A percentile compares a stretch with the other conserved stretches of the same genome.
phyloP scores from a whole-genome alignment of 176 grass and related monocot genomes.

The Thalia dealbata region DNA sequence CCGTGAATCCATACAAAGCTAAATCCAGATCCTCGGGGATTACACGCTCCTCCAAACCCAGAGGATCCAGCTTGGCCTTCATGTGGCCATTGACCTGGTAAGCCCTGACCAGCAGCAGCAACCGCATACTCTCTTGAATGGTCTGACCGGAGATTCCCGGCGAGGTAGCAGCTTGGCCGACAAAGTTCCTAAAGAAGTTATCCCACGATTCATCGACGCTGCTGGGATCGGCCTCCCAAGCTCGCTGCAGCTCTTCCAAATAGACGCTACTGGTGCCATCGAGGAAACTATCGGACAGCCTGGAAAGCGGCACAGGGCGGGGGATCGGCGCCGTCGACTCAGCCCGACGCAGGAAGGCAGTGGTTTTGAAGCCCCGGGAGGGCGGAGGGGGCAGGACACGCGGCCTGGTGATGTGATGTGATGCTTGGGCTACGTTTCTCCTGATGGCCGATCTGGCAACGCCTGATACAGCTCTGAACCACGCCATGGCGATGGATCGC shows the following conservation, averaged over 20 bases:
- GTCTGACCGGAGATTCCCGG: slow-evolving; percentile 47
- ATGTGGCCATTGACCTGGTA: slow-evolving; percentile 77
- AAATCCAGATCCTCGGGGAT: slow-evolving; percentile 55
- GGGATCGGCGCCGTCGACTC: slow-evolving; percentile 23
- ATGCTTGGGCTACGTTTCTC: slow-evolving; percentile 25
- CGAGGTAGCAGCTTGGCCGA: slow-evolving; percentile 36
- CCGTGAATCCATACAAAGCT: slow-evolving; percentile 54
- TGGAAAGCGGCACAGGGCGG: slow-evolving; percentile 30
- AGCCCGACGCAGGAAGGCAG: slow-evolving; percentile 9
- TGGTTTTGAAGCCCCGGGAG: slow-evolving; percentile 21
- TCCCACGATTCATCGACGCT: slow-evolving; percentile 48
- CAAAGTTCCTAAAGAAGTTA: slow-evolving; percentile 49
- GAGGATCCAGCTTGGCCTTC: slow-evolving; percentile 71
- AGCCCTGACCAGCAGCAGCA: slow-evolving; percentile 21
- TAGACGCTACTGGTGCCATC: slow-evolving; percentile 47
- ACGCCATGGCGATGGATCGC: slow-evolving; percentile 36
- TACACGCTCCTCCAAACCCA: slow-evolving; percentile 44
- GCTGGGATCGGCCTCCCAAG: slow-evolving; percentile 40
- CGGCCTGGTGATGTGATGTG: slow-evolving; percentile 15
- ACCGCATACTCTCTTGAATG: slow-evolving; percentile 26
- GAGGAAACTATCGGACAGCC: slow-evolving; percentile 36
- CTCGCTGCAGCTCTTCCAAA: slow-evolving; percentile 39
- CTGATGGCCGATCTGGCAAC: slow-evolving; percentile 41
- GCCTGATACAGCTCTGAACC: slow-evolving; percentile 58
- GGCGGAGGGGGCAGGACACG: slow-evolving; percentile 15